A percentile compares a stretch with the other conserved stretches of the same genome.
These are phyloP conservation scores for Henningerozyma blattae DNA, from an alignment of 805 yeast genomes.

Conservation along the genomic window DNA sequence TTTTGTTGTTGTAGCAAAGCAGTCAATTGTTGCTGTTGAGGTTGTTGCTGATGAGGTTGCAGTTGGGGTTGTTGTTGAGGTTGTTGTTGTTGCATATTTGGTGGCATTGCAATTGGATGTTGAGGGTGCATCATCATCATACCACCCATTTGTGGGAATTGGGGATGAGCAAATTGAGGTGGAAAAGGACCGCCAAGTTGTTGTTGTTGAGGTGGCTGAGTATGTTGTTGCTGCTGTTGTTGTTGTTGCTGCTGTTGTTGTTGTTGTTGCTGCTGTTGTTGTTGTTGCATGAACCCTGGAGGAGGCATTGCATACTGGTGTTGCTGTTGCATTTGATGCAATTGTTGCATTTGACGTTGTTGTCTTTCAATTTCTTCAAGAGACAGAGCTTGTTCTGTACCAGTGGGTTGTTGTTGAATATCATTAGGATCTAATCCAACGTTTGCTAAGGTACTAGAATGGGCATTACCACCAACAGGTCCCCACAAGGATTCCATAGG, in stretches of 20 bases:
- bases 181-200: background rate
- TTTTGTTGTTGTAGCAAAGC: conserved; percentile 5
- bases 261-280: conserved; percentile 2
- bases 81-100: conserved; percentile 3
- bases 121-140: no score
- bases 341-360: conserved; percentile 21
- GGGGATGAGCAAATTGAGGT: background rate
- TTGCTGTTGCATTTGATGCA: conserved; percentile 3
- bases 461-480: conserved; percentile 2
- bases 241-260: conserved; percentile 11
- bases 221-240: conserved; percentile 1
- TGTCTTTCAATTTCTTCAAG: conserved; percentile 76
- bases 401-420: conserved; percentile 3
- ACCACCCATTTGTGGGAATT: no score
- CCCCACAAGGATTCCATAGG: conserved; percentile 71
- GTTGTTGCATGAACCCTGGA: conserved; percentile 2
- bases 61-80: conserved; percentile 7
- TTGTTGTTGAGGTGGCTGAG: conserved; percentile 1
- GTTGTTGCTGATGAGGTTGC: conserved; percentile 6
- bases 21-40: conserved; percentile 2
- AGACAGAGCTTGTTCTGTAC: conserved; percentile 36
- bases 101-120: conserved; percentile 1
- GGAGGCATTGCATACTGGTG: conserved; percentile 1
- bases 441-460: conserved; percentile 1
- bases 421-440: conserved; percentile 1